Conservation (phyloP, 176 grass and related monocot genomes). For the Olyra latifolia region DNA sequence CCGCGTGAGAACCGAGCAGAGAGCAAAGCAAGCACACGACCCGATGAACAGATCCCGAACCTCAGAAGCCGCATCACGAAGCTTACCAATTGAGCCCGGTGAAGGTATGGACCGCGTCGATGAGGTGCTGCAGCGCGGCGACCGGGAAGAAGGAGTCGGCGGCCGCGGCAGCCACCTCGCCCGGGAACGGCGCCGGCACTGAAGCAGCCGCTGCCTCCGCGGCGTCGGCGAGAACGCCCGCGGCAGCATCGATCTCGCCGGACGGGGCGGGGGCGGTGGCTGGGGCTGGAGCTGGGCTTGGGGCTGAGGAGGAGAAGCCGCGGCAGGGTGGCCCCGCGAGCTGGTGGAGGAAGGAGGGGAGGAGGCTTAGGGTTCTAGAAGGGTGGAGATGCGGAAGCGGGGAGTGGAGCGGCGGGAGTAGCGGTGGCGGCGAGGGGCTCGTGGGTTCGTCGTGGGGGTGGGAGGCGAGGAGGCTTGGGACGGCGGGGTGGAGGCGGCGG, state of each 20-base stretch:
- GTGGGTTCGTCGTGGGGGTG: slow-evolving; percentile 36
- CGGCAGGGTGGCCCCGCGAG: slow-evolving; percentile 19
- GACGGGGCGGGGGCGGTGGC: background rate
- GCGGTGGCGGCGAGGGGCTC: slow-evolving; percentile 14
- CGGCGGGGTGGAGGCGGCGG: slow-evolving; percentile 36
- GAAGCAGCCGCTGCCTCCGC: slow-evolving; percentile 34
- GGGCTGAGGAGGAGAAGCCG: slow-evolving; percentile 44
- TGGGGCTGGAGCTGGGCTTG: background rate
- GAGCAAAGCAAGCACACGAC: slow-evolving; percentile 21
- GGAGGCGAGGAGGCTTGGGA: slow-evolving; percentile 35
- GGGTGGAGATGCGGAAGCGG: background rate
- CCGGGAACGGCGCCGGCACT: slow-evolving; percentile 65
- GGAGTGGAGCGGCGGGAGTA: background rate
- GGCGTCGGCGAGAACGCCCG: slow-evolving; percentile 40
- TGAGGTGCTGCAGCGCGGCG: slow-evolving; percentile 81
- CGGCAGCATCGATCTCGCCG: slow-evolving; percentile 43
- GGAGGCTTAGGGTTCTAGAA: slow-evolving; percentile 26
- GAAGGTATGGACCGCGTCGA: slow-evolving; percentile 68
- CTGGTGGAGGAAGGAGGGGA: slow-evolving; percentile 36
- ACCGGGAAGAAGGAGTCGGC: slow-evolving; percentile 64
- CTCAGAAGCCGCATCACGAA: background rate
- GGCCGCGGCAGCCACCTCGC: slow-evolving; percentile 89
- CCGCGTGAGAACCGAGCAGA: slow-evolving; percentile 6
- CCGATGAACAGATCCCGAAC: slow-evolving; percentile 24
- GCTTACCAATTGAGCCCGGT: slow-evolving; percentile 85